These are phyloP conservation scores for Corymbia citriodora DNA, from an alignment of 441 rosid genomes.

Conservation along the genomic window DNA sequence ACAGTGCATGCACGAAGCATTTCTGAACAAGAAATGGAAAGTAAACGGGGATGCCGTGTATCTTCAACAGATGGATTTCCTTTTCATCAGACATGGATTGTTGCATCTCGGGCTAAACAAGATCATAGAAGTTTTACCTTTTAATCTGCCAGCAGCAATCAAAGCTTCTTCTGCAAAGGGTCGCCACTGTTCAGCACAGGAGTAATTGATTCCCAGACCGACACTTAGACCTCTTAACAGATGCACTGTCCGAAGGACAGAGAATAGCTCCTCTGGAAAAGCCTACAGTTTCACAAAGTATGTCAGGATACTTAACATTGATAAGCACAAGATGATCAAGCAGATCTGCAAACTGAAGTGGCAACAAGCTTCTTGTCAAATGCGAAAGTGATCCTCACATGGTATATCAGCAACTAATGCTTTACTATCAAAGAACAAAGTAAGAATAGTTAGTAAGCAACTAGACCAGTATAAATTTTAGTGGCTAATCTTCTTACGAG, in stretches of 20 bases:
- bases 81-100: not conserved
- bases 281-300: conserved; percentile 31
- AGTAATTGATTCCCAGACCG: conserved; percentile 82
- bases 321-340: not conserved
- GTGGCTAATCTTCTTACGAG: not conserved
- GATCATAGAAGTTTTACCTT: conserved; percentile 27
- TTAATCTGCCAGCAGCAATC: conserved; percentile 62
- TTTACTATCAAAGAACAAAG: not conserved
- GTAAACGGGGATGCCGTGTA: not conserved
- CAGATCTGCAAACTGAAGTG: not conserved
- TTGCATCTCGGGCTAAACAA: not conserved
- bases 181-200: conserved; percentile 86
- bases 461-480: not conserved
- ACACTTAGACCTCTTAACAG: conserved; percentile 91
- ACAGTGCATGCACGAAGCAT: not conserved
- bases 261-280: conserved; percentile 89
- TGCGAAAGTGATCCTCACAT: not conserved
- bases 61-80: not conserved
- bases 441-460: not conserved
- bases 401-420: not conserved
- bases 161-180: conserved; percentile 86
- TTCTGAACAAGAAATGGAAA: not conserved
- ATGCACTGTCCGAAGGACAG: conserved; percentile 79
- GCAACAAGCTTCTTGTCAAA: not conserved
- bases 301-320: not conserved